Evolutionary conservation across 768 basidiomycete genomes (phyloP).

Genomic region (Mrakia blollopis): DNA sequence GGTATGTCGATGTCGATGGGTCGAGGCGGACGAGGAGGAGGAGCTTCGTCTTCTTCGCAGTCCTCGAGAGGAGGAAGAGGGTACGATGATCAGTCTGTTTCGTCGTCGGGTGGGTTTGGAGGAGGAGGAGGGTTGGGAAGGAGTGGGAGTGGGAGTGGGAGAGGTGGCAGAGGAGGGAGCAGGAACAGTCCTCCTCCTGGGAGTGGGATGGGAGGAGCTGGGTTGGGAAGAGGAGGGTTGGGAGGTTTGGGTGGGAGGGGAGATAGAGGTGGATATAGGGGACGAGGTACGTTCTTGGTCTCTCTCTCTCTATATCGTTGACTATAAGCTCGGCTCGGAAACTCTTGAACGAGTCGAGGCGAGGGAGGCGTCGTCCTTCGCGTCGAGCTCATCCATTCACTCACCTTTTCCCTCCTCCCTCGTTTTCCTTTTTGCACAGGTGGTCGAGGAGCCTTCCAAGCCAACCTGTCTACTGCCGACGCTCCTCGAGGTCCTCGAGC

Average conservation of each 20-base stretch:
- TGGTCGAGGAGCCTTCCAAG: constrained; percentile 34
- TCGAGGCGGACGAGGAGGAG: constrained; percentile 6
- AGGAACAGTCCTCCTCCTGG: constrained; percentile 14
- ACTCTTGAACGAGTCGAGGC: neutral
- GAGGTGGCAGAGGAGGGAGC: neutral
- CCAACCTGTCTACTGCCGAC: constrained; percentile 25
- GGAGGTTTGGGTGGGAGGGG: constrained; percentile 24
- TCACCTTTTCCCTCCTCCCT: no score
- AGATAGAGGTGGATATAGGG: constrained; percentile 28
- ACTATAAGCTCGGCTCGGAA: neutral
- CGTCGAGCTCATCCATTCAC: neutral
- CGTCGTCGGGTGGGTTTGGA: neutral
- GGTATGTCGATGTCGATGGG: constrained; percentile 17
- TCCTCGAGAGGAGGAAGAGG: constrained; percentile 8
- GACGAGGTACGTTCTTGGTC: constrained; percentile 18
- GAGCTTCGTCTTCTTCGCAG: neutral
- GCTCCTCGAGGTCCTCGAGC: constrained; percentile 30
- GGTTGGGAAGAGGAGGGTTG: constrained; percentile 11
- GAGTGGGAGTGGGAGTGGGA: neutral
- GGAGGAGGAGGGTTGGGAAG: neutral
- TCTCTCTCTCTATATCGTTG: no score
- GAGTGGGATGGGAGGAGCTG: neutral
- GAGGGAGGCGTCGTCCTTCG: no score
- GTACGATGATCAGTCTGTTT: constrained; percentile 14
- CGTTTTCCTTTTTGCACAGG: constrained; percentile 26